A percentile compares a stretch with the other conserved stretches of the same genome.
Conservation (phyloP, 2,329 filamentous ascomycete genomes). For the Colletotrichum filicis region DNA sequence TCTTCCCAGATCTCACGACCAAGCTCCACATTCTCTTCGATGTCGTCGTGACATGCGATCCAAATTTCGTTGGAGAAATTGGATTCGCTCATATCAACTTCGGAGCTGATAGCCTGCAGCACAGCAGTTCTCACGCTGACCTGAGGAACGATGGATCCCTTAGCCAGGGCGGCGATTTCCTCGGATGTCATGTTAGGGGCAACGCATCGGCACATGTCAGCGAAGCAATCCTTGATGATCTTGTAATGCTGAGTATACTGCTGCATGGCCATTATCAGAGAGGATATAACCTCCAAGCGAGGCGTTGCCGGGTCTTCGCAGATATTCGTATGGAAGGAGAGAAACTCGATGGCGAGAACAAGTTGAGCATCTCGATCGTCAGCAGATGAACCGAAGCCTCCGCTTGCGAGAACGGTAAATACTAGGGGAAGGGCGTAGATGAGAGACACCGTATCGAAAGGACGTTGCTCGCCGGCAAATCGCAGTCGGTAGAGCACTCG, state of each 20-base stretch:
- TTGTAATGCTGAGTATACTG: conserved; percentile 94
- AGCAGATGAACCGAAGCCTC: conserved; percentile 76
- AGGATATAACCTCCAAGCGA: conserved; percentile 76
- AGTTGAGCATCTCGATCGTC: conserved; percentile 93
- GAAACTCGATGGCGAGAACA: conserved; percentile 86
- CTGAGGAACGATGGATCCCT: conserved; percentile 83
- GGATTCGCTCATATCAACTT: conserved; percentile 90
- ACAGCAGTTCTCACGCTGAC: conserved; percentile 84
- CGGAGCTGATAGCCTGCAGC: conserved; percentile 88
- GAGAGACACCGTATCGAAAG: conserved; percentile 88
- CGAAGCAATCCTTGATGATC: conserved; percentile 89
- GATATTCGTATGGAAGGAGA: conserved; percentile 87
- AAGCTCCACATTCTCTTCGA: conserved; percentile 85
- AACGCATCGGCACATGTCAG: conserved; percentile 85
- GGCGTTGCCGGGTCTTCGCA: conserved; percentile 82
- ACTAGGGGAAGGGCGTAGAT: conserved; percentile 89
- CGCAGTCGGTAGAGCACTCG: conserved; percentile 90
- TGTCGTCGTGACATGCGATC: conserved; percentile 92
- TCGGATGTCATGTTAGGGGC: conserved; percentile 79
- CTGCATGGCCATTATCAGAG: conserved; percentile 86
- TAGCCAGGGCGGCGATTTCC: conserved; percentile 82
- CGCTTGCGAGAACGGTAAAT: conserved; percentile 80
- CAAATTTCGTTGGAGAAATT: conserved; percentile 91
- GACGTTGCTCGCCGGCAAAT: conserved; percentile 92
- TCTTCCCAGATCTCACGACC: conserved; percentile 95